Base-by-base conservation (phyloP, 108 stramenopile species). In the Bacterosira constricta region DNA sequence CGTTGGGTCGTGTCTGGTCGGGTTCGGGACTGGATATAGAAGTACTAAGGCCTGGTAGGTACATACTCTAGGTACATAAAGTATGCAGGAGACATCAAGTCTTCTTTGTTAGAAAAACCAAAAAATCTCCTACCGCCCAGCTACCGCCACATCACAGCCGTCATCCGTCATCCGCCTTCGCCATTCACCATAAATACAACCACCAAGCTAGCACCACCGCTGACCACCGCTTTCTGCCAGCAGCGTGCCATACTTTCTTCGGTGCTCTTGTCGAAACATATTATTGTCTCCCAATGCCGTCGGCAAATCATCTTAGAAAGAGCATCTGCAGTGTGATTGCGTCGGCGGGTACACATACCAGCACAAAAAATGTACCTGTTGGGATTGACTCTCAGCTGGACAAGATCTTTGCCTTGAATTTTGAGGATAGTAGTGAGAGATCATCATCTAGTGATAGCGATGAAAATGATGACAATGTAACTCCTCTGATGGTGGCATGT, bases 401-500 rank as follows among this genome's bases (percentile, higher is more conserved):
- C 39, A 31, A 47, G 53, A 69, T 69, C 37, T 69, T 69, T 57
- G 25, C 39, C 20, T 38, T 36, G 17, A 13, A 41, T 25, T 45
- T 25, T 23, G 32, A 35, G 15, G n/a, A n/a, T n/a, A 50, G 36
- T 26, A 27, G 26, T 18, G 51, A 10, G 59, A 42, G n/a, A n/a
- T n/a, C n/a, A n/a, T n/a, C n/a, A n/a, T 10, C 31, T 30, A 23
- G 1, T 49, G 74, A 51, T n/a, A 17, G 57, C n/a, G 69, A 52
- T 15, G 60, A 44, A 4, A 54, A 69, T 15, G 46, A 38, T 32
- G 76, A 58, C 2, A 75, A 71, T 37, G 41, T 88, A 18, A 80
- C 88, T 3, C 90, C 90, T 29, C 67, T 88, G 6, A 82, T 87
- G 74, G 21, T 89, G 37, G 86, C 88, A 29, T 89, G 90, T 52